Evolutionary conservation across 1,284 basidiomycete species (phyloP).

Genomic region (Ceratobasidium theobromae): DNA sequence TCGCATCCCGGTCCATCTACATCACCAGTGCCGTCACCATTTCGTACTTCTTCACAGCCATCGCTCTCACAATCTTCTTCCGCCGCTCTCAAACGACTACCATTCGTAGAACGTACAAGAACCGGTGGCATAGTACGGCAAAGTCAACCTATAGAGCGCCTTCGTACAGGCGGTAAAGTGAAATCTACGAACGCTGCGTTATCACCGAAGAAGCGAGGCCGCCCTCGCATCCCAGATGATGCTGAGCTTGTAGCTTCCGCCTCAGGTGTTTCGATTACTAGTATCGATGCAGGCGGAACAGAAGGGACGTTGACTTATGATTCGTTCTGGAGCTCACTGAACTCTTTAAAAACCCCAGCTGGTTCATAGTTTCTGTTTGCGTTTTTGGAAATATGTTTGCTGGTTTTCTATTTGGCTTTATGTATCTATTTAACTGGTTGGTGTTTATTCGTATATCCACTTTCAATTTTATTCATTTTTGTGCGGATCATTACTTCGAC

Average conservation of each 20-base stretch:
- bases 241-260: background rate
- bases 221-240: constrained; percentile 17
- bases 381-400: background rate
- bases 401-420: background rate
- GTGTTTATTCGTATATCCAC: too few species aligned
- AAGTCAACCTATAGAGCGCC: constrained; percentile 15
- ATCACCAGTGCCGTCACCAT: background rate
- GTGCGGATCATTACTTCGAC: background rate
- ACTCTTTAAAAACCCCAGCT: background rate
- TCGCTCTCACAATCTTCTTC: background rate
- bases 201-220: constrained; percentile 26
- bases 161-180: constrained; percentile 25
- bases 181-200: background rate
- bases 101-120: constrained; percentile 24
- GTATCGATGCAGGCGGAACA: background rate
- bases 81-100: background rate
- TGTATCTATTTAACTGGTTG: background rate
- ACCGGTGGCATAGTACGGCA: constrained; percentile 22
- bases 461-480: constrained; percentile 9
- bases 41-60: background rate
- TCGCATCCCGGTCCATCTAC: background rate
- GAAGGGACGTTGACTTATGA: constrained; percentile 19
- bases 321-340: constrained; percentile 24
- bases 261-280: background rate
- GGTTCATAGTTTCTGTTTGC: background rate